These are phyloP conservation scores for Citeromyces matritensis DNA, from an alignment of 805 yeast genomes.

Conservation along the genomic window DNA sequence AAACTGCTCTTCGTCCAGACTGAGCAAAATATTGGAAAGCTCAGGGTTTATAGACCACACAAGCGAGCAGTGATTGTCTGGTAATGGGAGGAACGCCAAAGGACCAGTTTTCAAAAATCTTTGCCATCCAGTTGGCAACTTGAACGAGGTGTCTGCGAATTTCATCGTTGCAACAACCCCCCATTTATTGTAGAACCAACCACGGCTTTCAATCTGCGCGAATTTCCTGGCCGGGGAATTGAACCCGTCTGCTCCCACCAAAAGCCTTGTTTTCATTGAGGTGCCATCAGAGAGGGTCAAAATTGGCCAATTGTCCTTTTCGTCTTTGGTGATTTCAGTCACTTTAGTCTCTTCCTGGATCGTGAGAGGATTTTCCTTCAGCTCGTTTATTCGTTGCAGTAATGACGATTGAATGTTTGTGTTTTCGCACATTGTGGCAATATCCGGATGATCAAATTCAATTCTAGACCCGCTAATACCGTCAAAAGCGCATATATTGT, in stretches of 20 bases:
- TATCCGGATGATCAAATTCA: slow-evolving; percentile 50
- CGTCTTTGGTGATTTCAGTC: slow-evolving; percentile 23
- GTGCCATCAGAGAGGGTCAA: slow-evolving; percentile 57
- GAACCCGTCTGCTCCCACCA: slow-evolving; percentile 93
- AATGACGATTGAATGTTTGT: slow-evolving; percentile 70
- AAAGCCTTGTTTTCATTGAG: slow-evolving; percentile 47
- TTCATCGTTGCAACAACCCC: slow-evolving; percentile 90
- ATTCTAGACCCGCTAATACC: slow-evolving; percentile 59
- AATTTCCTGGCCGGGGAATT: slow-evolving; percentile 82
- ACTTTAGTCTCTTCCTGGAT: slow-evolving; percentile 60
- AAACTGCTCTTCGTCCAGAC: slow-evolving; percentile 47
- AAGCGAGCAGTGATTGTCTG: slow-evolving; percentile 73
- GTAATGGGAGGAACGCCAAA: slow-evolving; percentile 78
- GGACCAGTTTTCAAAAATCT: slow-evolving; percentile 88
- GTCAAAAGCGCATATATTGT: slow-evolving; percentile 76
- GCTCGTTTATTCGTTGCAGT: slow-evolving; percentile 32
- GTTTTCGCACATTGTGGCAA: slow-evolving; percentile 84
- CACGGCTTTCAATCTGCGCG: slow-evolving; percentile 73
- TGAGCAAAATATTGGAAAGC: slow-evolving; percentile 44
- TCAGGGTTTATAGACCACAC: slow-evolving; percentile 89
- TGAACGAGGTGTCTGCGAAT: slow-evolving; percentile 55
- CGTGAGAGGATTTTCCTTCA: slow-evolving; percentile 16
- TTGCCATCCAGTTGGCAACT: slow-evolving; percentile 73
- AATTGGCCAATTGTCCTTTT: slow-evolving; percentile 57
- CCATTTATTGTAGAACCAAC: slow-evolving; percentile 80